Conservation (phyloP, 331 rosid genomes). For the Rosa hybrid region DNA sequence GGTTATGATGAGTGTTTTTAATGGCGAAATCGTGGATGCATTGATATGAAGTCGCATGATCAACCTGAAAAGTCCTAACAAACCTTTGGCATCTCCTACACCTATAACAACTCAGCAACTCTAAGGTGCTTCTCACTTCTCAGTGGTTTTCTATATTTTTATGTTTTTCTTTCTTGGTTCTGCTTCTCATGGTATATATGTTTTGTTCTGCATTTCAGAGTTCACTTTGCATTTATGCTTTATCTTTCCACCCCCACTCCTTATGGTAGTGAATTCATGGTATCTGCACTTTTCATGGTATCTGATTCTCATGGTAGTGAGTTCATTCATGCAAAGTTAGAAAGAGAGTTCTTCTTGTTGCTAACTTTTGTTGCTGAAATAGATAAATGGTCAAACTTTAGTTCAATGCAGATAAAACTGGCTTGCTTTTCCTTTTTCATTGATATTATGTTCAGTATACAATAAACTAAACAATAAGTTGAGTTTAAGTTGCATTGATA, state of each 20-base stretch:
- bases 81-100: not conserved
- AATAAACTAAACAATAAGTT: not conserved
- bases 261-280: no score
- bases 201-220: not conserved
- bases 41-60: no score
- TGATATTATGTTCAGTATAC: not conserved
- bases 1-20: no score
- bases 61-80: not conserved
- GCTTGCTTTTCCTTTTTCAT: not conserved
- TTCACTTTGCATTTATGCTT: slow-evolving; percentile 6
- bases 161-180: not conserved
- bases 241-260: not conserved
- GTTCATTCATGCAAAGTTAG: not conserved
- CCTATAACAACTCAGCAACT: not conserved
- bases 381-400: not conserved
- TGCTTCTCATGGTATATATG: no score
- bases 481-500: not conserved
- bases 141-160: slow-evolving; percentile 42
- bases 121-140: slow-evolving; percentile 39
- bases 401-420: not conserved
- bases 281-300: no score
- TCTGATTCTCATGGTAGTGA: no score
- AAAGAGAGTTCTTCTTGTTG: not conserved
- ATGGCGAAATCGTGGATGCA: no score
- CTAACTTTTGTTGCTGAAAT: not conserved